phyloP scores from a whole-genome alignment of 139 green algal genomes.

The Chlorella sp. region DNA sequence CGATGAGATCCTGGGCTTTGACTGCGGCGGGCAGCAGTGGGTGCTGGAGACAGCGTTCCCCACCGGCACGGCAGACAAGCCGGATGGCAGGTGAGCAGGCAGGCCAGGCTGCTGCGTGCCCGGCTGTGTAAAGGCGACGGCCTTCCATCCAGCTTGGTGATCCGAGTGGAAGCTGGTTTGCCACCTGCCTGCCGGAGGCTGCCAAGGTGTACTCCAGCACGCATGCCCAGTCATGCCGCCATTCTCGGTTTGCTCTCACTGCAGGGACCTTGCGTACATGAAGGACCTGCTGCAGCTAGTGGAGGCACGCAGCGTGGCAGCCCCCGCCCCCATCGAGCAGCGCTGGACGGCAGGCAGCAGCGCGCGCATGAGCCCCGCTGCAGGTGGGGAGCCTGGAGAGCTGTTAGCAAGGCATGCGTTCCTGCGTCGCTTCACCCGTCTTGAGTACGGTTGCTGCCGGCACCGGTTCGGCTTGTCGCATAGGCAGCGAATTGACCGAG shows the following conservation, averaged over 20 bases:
- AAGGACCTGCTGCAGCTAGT: conserved; percentile 84
- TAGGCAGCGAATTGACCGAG: no score
- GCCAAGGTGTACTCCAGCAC: background rate
- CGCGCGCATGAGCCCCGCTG: conserved; percentile 79
- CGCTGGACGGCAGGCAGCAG: conserved; percentile 84
- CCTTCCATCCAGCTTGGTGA: background rate
- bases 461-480: no score
- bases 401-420: no score
- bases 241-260: no score
- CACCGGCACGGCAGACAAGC: conserved; percentile 47
- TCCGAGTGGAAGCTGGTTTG: no score
- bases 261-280: conserved; percentile 74
- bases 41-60: conserved; percentile 91
- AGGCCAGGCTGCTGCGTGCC: no score
- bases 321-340: conserved; percentile 95
- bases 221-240: background rate
- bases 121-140: no score
- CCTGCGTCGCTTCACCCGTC: no score
- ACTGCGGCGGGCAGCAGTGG: conserved; percentile 98
- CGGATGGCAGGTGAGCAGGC: conserved; percentile 13
- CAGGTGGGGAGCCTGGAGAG: no score
- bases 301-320: conserved; percentile 63
- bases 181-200: no score
- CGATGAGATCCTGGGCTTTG: conserved; percentile 97
- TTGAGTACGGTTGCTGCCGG: no score